Evolutionary conservation across 768 basidiomycete genomes (phyloP), one percentile per base, ranked within the genome.

Genomic region (Tylopilus balloui): DNA sequence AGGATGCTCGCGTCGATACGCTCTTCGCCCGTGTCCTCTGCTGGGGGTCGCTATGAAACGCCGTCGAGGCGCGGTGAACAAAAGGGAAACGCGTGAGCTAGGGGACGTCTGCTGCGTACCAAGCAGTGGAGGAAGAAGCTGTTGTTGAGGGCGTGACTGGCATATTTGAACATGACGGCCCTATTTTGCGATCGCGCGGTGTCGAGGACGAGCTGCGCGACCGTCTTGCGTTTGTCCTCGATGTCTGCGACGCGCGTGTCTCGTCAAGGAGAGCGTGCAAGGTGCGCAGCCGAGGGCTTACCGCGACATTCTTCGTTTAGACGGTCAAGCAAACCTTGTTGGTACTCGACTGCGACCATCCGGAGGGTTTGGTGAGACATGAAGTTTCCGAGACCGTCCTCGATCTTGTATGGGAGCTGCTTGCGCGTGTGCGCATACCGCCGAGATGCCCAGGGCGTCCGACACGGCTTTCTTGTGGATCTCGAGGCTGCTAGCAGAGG

Each of bases 101-200:
- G 5, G 12, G 24, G 6, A 20, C 19, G 17, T 20, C 28, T 28
- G 10, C 19, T 3, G 76, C 92, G 44, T 65, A 97, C 95, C 32
- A 99, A 75, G 49, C 76, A 77, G 56, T 89, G 79, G 24, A 99
- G 77, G 76, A 98, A 98, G 78, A 91, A 98, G 58, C 84, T 83
- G 68, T 96, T 98, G 72, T 98, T 99, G 53, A 97, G 73, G 6
- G 95, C 90, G 40, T 91, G 79, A 54, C 87, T 87, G 4, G 94
- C 92, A 62, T 94, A 92, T 69, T 89, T 95, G 69, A 93, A 98
- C 21, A 81, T 80, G 45, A 94, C 69, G 1, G 81, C 76, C 45
- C 81, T 70, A 20, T 78, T 71, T 36, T 78, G 78, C 25, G 80
- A 70, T 14, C 71, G 59, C 0, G 91, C 79, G 10, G 86, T 80